These are phyloP conservation scores for Lactarius sp. DNA, from an alignment of 768 basidiomycete genomes.

Conservation along the genomic window DNA sequence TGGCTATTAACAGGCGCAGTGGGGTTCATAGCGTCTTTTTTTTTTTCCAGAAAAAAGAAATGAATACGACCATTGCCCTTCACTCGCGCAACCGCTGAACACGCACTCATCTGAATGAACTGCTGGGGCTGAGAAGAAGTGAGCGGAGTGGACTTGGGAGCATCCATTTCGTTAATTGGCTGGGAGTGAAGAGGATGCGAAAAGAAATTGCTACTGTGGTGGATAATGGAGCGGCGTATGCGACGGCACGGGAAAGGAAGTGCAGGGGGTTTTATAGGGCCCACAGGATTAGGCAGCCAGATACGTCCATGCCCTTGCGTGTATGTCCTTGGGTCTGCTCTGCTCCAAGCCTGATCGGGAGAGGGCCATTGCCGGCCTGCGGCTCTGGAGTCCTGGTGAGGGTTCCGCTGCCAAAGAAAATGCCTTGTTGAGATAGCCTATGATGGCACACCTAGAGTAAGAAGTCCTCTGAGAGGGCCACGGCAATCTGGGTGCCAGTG, in stretches of 20 bases:
- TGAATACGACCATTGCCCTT: not conserved
- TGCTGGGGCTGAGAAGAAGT: slow-evolving; percentile 55
- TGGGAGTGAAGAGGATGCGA: not conserved
- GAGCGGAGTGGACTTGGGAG: slow-evolving; percentile 28
- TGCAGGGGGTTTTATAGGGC: not conserved
- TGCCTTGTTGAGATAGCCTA: no score
- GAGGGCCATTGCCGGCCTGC: no score
- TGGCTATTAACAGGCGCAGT: slow-evolving; percentile 36
- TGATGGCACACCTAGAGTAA: no score
- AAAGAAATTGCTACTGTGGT: not conserved
- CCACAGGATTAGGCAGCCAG: not conserved
- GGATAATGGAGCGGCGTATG: not conserved
- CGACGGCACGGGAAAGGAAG: not conserved
- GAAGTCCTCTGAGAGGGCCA: no score
- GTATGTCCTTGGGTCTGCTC: no score
- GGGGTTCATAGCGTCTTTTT: slow-evolving; percentile 44
- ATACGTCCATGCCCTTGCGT: not conserved
- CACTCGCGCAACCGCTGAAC: not conserved
- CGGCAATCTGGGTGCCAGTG: no score
- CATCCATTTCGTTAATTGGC: slow-evolving; percentile 28
- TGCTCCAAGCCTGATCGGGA: no score
- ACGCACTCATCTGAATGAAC: slow-evolving; percentile 60
- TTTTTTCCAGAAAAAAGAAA: not conserved
- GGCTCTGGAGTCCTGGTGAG: not conserved
- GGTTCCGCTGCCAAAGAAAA: not conserved